Conservation (phyloP, 306 rosid species). For the cucumber (Cucumis sativus) region Cucumber_9930_V3 NC_026660.2:22993501-22994000, state of each 20-base stretch:
- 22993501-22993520: conserved; percentile 41
- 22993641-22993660: neutral
- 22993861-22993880: neutral
- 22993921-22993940: conserved; percentile 20
- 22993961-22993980: conserved; percentile 32
- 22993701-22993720: neutral
- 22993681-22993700: neutral
- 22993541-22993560: conserved; percentile 11
- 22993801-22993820: conserved; percentile 43
- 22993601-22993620: neutral
- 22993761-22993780: conserved; percentile 67
- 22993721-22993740: conserved; percentile 37
- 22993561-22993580: conserved; percentile 62
- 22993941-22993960: conserved; percentile 68
- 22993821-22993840: conserved; percentile 40
- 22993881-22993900: neutral
- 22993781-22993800: conserved; percentile 40
- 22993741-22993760: conserved; percentile 70
- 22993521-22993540: conserved; percentile 35
- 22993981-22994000: conserved; percentile 22
- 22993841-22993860: neutral
- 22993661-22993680: neutral
- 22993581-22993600: conserved; percentile 46
- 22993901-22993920: neutral
- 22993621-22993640: neutral